phyloP scores from a whole-genome alignment of 2,329 filamentous ascomycete genomes.

The Monilinia fructigena region DNA sequence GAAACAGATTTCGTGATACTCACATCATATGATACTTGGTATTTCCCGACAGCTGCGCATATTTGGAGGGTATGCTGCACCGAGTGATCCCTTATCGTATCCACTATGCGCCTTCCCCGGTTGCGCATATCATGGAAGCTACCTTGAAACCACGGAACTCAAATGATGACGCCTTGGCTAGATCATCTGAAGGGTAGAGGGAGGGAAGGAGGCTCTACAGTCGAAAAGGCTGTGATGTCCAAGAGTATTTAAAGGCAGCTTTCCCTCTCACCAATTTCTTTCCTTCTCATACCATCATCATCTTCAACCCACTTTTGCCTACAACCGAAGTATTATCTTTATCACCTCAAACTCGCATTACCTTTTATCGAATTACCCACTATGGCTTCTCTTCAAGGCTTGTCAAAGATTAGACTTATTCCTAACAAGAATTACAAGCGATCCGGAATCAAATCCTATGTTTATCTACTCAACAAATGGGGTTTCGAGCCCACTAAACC shows the following conservation, averaged over 20 bases:
- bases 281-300: neutral
- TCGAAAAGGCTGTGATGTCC: neutral
- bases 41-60: slow-evolving; percentile 8
- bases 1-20: neutral
- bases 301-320: slow-evolving; percentile 5
- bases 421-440: slow-evolving; percentile 59
- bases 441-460: slow-evolving; percentile 62
- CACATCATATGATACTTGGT: slow-evolving; percentile 16
- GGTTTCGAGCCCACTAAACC: slow-evolving; percentile 60
- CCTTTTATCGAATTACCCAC: slow-evolving; percentile 20
- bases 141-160: slow-evolving; percentile 16
- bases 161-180: slow-evolving; percentile 18
- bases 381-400: slow-evolving; percentile 37
- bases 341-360: neutral
- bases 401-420: slow-evolving; percentile 49
- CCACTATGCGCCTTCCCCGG: slow-evolving; percentile 16
- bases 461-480: slow-evolving; percentile 60
- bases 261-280: neutral
- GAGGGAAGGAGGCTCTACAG: neutral
- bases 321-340: neutral
- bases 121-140: slow-evolving; percentile 17
- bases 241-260: slow-evolving; percentile 14
- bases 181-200: slow-evolving; percentile 7
- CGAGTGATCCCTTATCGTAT: slow-evolving; percentile 18
- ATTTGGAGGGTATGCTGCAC: neutral